A percentile compares a stretch with the other conserved stretches of the same genome.
Evolutionary conservation across 2,329 filamentous ascomycete species (phyloP).

Genomic region (Eutypa lata): DNA sequence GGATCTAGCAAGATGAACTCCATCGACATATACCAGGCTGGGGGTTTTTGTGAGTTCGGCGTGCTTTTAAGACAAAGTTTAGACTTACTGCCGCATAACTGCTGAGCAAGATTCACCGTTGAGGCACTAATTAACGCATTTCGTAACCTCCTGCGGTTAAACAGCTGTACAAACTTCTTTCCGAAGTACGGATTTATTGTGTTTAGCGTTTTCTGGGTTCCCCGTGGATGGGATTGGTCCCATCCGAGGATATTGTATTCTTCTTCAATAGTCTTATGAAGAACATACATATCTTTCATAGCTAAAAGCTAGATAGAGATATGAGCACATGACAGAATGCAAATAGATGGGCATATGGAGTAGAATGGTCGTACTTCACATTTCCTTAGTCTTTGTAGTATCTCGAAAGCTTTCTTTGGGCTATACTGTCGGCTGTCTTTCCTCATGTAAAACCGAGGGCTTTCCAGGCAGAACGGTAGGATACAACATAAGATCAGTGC

Average conservation of each 20-base stretch:
- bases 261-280: conserved; percentile 23
- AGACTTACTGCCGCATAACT: conserved; percentile 19
- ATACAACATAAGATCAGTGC: conserved; percentile 23
- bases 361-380: conserved; percentile 20
- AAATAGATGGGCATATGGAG: background rate
- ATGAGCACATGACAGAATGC: background rate
- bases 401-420: conserved; percentile 25
- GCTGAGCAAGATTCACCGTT: conserved; percentile 17
- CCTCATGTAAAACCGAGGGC: conserved; percentile 32
- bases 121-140: conserved; percentile 19
- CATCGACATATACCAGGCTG: too few species aligned
- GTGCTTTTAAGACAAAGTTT: conserved; percentile 33
- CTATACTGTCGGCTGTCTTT: conserved; percentile 28
- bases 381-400: conserved; percentile 29
- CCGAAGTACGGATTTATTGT: background rate
- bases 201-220: background rate
- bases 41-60: conserved; percentile 19
- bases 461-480: conserved; percentile 32
- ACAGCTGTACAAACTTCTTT: conserved; percentile 6
- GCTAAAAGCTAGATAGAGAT: conserved; percentile 29
- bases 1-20: background rate
- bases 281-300: conserved; percentile 34
- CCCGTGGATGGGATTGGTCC: background rate
- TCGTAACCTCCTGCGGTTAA: conserved; percentile 5
- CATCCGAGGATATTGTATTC: background rate